Base-by-base conservation (phyloP, 1,139 yeast genomes). In the Entelexis sorbosivorans region DNA sequence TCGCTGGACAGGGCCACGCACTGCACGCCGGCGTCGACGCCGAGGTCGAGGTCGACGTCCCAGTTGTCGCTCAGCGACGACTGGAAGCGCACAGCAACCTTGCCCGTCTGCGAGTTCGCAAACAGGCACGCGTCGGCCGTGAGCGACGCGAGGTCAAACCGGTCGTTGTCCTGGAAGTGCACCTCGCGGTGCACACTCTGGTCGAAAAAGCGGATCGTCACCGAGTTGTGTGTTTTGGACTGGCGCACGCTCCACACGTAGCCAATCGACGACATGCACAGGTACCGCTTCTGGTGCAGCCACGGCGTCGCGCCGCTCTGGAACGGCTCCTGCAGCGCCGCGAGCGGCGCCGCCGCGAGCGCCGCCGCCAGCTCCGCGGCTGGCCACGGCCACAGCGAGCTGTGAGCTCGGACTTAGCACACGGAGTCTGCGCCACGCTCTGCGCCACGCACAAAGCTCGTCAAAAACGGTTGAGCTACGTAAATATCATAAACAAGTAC, bases 231-330 rank as follows among this genome's bases (percentile, higher is more conserved):
- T 0, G 61, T 64, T 14, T 65, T 70, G 34, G 70, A 77, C 56
- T 77, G 85, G 56, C 75, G 75, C 19, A 86, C 94, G 0, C 85
- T 73, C 81, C 95, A 85, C 0, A 81, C 82, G 63, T 85, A 85
- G 0, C 97, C 97, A 38, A 81, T 69, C 8, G 83, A 73, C 60
- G 86, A 87, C 76, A 91, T 84, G 33, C 87, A 79, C 50, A 91
- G 69, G 62, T 88, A 89, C 53, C 96, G 73, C 65, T 94, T 77
- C 51, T 69, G 76, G 48, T 74, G 70, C 36, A 68, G 70, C 80
- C 93, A 91, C 0, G 96, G 95, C 0, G 97, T 88, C 3, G 84
- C 77, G 1, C 97, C 97, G 1, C 88, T 86, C 6, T 81, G 81
- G 59, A 77, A 77, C 1, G 83, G 78, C 17, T 22, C 19, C 38